Evolutionary conservation across 2,329 filamentous ascomycete species (phyloP).

Genomic region (Phaeoacremonium minimum): DNA sequence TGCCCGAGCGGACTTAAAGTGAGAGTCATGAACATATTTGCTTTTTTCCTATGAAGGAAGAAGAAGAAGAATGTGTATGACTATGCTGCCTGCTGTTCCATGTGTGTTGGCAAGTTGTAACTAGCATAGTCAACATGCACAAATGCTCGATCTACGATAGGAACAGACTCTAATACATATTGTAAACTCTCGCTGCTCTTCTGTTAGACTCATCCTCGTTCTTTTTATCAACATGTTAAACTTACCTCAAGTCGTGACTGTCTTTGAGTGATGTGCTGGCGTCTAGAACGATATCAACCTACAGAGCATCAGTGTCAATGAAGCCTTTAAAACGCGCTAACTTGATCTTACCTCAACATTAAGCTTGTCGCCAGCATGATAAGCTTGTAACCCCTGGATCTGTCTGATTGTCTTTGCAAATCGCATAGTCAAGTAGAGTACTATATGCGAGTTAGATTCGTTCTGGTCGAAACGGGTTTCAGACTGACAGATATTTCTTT

Average conservation of each 20-base stretch:
- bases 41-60: conserved; percentile 1
- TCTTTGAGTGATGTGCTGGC: conserved; percentile 71
- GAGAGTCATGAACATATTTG: not conserved
- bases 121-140: conserved; percentile 63
- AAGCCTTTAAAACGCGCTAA: not conserved
- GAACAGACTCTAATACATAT: conserved; percentile 80
- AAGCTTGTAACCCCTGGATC: conserved; percentile 81
- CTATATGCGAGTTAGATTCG: no score
- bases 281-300: conserved; percentile 80
- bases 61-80: no score
- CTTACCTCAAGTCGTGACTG: conserved; percentile 67
- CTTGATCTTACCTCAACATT: conserved; percentile 53
- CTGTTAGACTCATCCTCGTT: not conserved
- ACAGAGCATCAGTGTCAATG: not conserved
- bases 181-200: conserved; percentile 72
- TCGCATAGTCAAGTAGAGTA: conserved; percentile 89
- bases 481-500: conserved; percentile 65
- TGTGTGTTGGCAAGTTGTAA: conserved; percentile 58
- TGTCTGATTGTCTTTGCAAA: conserved; percentile 84
- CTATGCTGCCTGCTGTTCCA: conserved; percentile 39
- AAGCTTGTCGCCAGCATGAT: conserved; percentile 80
- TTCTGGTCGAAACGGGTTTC: no score
- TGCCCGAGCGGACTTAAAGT: no score
- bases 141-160: conserved; percentile 70
- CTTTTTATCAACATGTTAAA: not conserved